Evolutionary conservation across 345 rosid genomes (phyloP), one percentile per base, ranked within the genome.

Genomic region (Linum usitatissimum): DNA sequence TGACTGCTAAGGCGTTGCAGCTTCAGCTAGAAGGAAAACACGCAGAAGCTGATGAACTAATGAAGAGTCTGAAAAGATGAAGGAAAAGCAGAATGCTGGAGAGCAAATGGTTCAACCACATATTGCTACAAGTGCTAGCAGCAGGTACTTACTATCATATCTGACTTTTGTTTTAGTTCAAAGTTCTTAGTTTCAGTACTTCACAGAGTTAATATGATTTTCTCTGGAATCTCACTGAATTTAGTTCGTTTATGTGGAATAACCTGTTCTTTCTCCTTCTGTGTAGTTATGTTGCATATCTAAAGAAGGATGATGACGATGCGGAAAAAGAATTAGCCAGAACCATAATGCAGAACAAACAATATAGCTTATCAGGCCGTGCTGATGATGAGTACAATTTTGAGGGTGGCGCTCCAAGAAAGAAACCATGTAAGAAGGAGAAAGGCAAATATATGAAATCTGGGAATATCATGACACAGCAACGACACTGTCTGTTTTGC

Each of bases 361-460:
- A 66, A 62, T 87, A 71, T 71, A 87, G 82, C 69, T 66, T 83
- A 69, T 72, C 88, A 23, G 87, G 90, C 61, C 85, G 68, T 73
- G 91, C 88, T 42, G 99, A 93, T 71, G 94, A 87, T 78, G 97
- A 90, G 66, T 86, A 90, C 72, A 97, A 90, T 76, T 93, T 72
- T 34, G 38, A 34, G 70, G 99, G 84, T n/a, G 91, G 79, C 20
- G 83, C 83, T 62, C 89, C 94, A 53, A 81, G 80, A 62, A 80
- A 70, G 63, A 87, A 82, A 68, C 71, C 85, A 0, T 61, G 66
- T 48, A 84, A 78, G 71, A 86, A 76, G 66, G 81, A 65, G 34
- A 68, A 64, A 13, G 76, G 39, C 45, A 76, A 59, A 4, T 1
- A 34, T 34, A 57, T 79, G 75, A 64, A 28, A 34, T 34, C 80